Evolutionary conservation across 1,284 basidiomycete genomes (phyloP), one percentile per base, ranked within the genome.

Genomic region (Peniophora sp.): DNA sequence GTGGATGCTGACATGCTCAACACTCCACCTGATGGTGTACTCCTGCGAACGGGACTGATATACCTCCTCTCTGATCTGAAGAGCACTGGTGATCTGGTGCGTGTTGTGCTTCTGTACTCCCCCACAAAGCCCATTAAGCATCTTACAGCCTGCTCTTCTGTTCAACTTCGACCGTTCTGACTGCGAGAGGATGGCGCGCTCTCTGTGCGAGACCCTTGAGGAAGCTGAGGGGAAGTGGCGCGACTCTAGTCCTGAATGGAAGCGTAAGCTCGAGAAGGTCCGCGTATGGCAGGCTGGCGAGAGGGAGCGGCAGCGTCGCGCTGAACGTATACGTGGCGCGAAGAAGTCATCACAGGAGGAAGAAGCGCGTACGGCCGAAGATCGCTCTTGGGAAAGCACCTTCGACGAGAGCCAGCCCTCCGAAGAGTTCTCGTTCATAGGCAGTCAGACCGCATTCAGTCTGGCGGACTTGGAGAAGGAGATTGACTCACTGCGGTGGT

Each of bases 81-180:
- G 53, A 63, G 59, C 1, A 64, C 60, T 39, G 72, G 69, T 1
- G 69, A 80, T 52, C 65, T 85, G 39, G 83, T 84, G 56, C 58
- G 81, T 39, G 9, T 47, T 23, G 3, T 22, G 9, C 16, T 17
- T 24, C 34, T 48, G 44, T 24, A 32, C 38, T 27, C 45, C 16
- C 45, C 44, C 46, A 45, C 50, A 43, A 6, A 19, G 16, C 34
- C 52, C 12, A 35, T 20, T 50, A 38, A 39, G 32, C 23, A 25
- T n/a, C 46, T 44, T 57, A 3, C 51, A 84, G 78, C 83, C 83
- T 2, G 84, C 82, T 0, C 74, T 87, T 6, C 59, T 86, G 19
- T 87, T 87, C 68, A 74, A 71, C 52, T 84, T 87, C 57, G 79
- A 84, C 56, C 74, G 83, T 22, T 65, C 68, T 14, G 67, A 70